Base-by-base conservation (phyloP, 345 rosid species). In the Heritiera fomes region DNA sequence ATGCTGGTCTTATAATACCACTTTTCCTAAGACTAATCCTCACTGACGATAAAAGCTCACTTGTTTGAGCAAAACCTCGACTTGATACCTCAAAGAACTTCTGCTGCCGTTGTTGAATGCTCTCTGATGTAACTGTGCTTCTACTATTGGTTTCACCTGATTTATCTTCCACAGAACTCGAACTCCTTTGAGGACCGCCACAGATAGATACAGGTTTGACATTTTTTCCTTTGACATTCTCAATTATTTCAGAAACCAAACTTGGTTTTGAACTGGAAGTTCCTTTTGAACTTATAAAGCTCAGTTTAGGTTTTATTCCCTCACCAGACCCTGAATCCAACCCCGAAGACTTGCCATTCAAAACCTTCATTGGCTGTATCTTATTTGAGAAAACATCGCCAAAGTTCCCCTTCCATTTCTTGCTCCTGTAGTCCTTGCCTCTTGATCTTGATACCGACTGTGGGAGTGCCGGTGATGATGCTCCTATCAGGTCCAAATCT, bases 391-490 rank as follows among this genome's bases (percentile, higher is more conserved):
- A 49, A 38, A 68, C 50, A 77, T 86, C 73, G 53, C 34, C 20
- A 63, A 46, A 70, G 38, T 61, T 82, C 49, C 75, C 78, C 78
- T 72, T 56, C 85, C 81, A 71, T 59, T 76, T 84, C 78, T 80
- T 80, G 79, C 80, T 83, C 46, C 43, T 60, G 73, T 82, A 86
- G 76, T 88, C 87, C 78, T 87, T 89, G 30, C 94, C 92, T 80
- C 91, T 87, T 59, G 94, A 91, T 85, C 84, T 81, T 34, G 91
- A 89, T 46, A 91, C 91, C 0, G 91, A 88, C 41, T 82, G 77
- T 23, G 92, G 87, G 73, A 87, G 83, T 30, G 81, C 75, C 1
- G 89, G 87, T 8, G 92, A 89, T 69, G 78, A 75, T 66, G 53
- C 59, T 23, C 75, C 82, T 18, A 70, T 56, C 17, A 75, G 56